Conservation (phyloP, 2,329 filamentous ascomycete species). For the Ophiostoma himal-ulmi region DNA sequence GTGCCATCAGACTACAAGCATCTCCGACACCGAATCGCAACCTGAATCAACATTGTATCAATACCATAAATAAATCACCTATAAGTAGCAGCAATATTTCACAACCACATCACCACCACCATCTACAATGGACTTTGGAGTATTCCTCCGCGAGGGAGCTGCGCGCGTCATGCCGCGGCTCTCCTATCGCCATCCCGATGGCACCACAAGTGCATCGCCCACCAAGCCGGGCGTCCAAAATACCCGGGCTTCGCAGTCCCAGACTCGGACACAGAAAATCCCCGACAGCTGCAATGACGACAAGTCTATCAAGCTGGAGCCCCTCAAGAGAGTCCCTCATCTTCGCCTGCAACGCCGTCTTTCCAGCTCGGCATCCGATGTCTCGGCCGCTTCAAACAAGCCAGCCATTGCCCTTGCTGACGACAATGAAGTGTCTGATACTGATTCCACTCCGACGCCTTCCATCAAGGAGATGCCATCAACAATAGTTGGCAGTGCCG, state of each 20-base stretch:
- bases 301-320: not conserved
- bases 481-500: not conserved
- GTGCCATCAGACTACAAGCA: slow-evolving; percentile 14
- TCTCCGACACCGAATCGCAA: slow-evolving; percentile 1
- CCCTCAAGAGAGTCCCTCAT: slow-evolving; percentile 14
- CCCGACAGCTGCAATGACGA: not conserved
- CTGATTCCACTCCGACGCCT: slow-evolving; percentile 1
- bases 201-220: not conserved
- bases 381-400: slow-evolving; percentile 20
- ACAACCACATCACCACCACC: not conserved
- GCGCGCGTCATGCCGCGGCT: slow-evolving; percentile 20
- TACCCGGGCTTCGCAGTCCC: not conserved
- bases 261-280: not conserved
- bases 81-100: too few species aligned
- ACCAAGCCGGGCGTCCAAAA: not conserved
- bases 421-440: not conserved
- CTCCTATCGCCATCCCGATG: slow-evolving; percentile 16
- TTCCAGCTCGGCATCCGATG: slow-evolving; percentile 10
- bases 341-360: slow-evolving; percentile 17
- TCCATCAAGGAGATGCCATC: not conserved
- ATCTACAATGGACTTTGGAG: slow-evolving; percentile 17
- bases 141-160: slow-evolving; percentile 16
- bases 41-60: not conserved
- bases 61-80: too few species aligned
- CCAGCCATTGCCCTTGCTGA: slow-evolving; percentile 18